phyloP scores from a whole-genome alignment of 176 grass and related monocot species.

The Oryza coarctata region DNA sequence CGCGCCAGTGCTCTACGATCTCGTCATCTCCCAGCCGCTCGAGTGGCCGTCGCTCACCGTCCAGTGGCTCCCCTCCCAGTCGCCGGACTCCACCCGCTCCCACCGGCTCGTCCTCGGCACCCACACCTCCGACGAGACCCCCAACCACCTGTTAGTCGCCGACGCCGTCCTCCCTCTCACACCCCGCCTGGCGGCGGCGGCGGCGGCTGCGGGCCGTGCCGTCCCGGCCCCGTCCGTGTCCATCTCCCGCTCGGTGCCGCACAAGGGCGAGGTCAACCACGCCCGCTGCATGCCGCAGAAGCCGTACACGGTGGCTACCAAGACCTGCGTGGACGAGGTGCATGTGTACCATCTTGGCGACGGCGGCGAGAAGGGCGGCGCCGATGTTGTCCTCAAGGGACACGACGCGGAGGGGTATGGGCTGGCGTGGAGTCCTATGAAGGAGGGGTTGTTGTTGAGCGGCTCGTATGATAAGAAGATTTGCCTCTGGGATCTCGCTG shows the following conservation, averaged over 20 bases:
- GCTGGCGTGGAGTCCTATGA: slow-evolving; percentile 70
- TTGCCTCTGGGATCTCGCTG: slow-evolving; percentile 81
- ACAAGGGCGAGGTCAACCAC: slow-evolving; percentile 86
- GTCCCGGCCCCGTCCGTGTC: slow-evolving; percentile 50
- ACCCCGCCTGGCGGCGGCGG: slow-evolving; percentile 33
- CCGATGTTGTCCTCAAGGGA: slow-evolving; percentile 67
- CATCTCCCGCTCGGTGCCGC: slow-evolving; percentile 46
- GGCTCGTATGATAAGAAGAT: slow-evolving; percentile 95
- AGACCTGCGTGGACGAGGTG: slow-evolving; percentile 72
- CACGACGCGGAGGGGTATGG: slow-evolving; percentile 86
- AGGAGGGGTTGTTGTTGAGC: slow-evolving; percentile 78
- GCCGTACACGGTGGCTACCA: slow-evolving; percentile 66
- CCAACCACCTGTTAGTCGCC: slow-evolving; percentile 66
- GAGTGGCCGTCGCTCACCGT: slow-evolving; percentile 95
- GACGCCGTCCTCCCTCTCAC: slow-evolving; percentile 60
- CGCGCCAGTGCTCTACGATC: slow-evolving; percentile 83
- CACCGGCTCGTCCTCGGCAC: slow-evolving; percentile 72
- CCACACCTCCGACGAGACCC: slow-evolving; percentile 63
- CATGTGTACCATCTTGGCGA: slow-evolving; percentile 67
- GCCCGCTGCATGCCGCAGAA: slow-evolving; percentile 82
- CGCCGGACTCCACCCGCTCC: slow-evolving; percentile 17
- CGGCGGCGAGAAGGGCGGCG: slow-evolving; percentile 32
- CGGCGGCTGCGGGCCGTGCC: background rate
- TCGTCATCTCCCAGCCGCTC: slow-evolving; percentile 83
- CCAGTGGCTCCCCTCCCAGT: slow-evolving; percentile 60